These are phyloP conservation scores for Colletotrichum sp. DNA, from an alignment of 2,329 filamentous ascomycete species.

Conservation along the genomic window DNA sequence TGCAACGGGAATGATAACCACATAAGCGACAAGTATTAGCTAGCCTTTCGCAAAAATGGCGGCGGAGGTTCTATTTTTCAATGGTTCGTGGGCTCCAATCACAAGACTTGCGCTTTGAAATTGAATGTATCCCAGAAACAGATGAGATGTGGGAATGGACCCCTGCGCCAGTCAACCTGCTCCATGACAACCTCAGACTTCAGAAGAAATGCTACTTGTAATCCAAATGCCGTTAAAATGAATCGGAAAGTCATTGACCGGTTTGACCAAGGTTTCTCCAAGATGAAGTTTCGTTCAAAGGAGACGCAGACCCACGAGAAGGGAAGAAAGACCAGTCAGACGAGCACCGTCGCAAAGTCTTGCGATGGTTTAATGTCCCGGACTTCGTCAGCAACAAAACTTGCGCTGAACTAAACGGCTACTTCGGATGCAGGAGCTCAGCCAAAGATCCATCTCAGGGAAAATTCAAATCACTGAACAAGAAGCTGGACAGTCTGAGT, in stretches of 20 bases:
- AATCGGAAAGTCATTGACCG: not conserved
- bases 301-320: not conserved
- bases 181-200: not conserved
- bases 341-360: not conserved
- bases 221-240: not conserved
- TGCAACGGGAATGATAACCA: not conserved
- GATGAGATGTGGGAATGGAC: not conserved
- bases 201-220: not conserved
- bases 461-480: not conserved
- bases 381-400: not conserved
- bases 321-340: not conserved
- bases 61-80: not conserved
- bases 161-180: not conserved
- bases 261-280: not conserved
- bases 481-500: not conserved
- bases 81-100: not conserved
- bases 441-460: not conserved
- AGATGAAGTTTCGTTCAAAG: not conserved
- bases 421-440: not conserved
- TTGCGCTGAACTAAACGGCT: not conserved
- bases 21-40: not conserved
- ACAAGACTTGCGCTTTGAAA: not conserved
- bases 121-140: not conserved
- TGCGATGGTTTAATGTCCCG: not conserved
- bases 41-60: not conserved